Evolutionary conservation across 2,329 filamentous ascomycete genomes (phyloP), one percentile per base, ranked within the genome.

Genomic region (Exophiala oligosperma): DNA sequence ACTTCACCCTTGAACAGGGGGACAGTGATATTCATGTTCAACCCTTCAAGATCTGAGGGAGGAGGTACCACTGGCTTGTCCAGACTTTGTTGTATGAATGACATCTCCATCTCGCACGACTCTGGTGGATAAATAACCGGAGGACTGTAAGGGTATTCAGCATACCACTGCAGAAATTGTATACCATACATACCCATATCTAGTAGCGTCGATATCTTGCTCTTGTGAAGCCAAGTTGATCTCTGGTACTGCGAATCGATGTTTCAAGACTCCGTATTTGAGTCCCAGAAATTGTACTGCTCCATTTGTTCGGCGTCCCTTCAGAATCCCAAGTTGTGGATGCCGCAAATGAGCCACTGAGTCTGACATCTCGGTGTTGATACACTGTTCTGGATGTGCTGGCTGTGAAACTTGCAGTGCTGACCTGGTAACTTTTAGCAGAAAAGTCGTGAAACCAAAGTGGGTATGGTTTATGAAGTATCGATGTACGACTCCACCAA

Each of bases 221-320:
- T 26, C 26, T 17, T 26, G 17, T 17, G n/a, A 21, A 21, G 46
- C 46, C 12, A 14, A 28, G 24, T 48, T 48, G 46, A 48, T 28
- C 46, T 48, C 46, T 21, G 46, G 24, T 28, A 48, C 24, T 14
- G 46, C 46, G 24, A 48, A 48, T 28, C 46, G 46, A 48, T 48
- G 46, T 26, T 21, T 48, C n/a, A 48, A 48, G 46, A 48, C 46
- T 12, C 46, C 46, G 24, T 48, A 48, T 48, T 48, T 48, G 46
- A 48, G 46, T 28, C 46, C 46, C 14, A 48, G 46, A 26, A 48
- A 28, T 12, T 48, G 46, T 17, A 26, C 46, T 21, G 46, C 21
- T n/a, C 46, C 24, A 28, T 28, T 26, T 12, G 14, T 48, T 48
- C 24, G 46, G 6, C 46, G 46, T 7, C 46, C 46, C 4, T 6